A percentile compares a stretch with the other conserved stretches of the same genome.
Conservation (phyloP, 331 rosid species). For the Quercus phellos region DNA sequence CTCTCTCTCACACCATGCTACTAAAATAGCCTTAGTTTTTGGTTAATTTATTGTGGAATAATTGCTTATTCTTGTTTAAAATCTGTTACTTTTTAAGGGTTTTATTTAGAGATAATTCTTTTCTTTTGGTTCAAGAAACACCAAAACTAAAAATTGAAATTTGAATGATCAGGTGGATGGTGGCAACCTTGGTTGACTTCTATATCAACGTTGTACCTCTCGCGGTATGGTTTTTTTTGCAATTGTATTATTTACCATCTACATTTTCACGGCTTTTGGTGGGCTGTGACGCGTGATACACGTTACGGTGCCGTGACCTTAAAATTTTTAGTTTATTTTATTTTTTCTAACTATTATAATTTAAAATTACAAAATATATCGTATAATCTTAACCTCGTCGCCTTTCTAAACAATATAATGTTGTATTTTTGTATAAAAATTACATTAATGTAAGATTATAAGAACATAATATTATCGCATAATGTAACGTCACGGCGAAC, state of each 20-base stretch:
- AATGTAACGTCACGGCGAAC: accelerated
- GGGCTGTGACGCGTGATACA: too few relatives aligned
- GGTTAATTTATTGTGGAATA: too few relatives aligned
- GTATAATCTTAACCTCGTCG: accelerated
- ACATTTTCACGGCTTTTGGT: not conserved
- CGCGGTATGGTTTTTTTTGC: slow-evolving; percentile 37
- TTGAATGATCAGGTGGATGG: slow-evolving; percentile 62
- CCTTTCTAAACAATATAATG: accelerated
- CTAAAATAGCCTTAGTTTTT: too few relatives aligned
- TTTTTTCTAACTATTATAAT: too few relatives aligned
- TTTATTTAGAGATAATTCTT: not conserved
- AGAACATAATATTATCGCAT: accelerated
- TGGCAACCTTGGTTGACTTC: slow-evolving; percentile 70
- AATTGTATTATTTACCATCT: not conserved
- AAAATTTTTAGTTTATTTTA: too few relatives aligned
- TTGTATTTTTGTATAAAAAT: too few relatives aligned
- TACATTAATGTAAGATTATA: too few relatives aligned
- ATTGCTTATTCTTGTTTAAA: not conserved
- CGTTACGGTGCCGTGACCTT: too few relatives aligned
- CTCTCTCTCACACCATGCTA: not conserved
- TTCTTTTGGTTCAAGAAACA: not conserved
- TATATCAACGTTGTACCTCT: slow-evolving; percentile 57
- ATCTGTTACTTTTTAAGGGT: not conserved
- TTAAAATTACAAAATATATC: too few relatives aligned
- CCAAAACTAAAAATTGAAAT: not conserved